Percentiles rank a stretch among this genome's conserved stretches.
These are phyloP conservation scores for Lecanoromycetidae sp. DNA, from an alignment of 2,329 filamentous ascomycete species.

Conservation along the genomic window DNA sequence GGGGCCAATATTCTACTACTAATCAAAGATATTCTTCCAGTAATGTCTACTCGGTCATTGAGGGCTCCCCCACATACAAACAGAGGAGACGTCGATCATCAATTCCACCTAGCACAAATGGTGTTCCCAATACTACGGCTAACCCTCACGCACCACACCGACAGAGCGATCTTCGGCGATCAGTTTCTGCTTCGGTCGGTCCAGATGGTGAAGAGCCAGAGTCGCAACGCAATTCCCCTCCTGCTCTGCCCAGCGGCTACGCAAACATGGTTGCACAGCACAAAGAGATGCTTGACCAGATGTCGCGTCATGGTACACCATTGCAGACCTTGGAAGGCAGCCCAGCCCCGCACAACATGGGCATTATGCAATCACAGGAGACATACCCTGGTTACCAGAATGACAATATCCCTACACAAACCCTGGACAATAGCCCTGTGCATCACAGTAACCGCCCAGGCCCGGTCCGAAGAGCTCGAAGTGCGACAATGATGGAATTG, in stretches of 20 bases:
- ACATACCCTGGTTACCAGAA: slow-evolving; percentile 53
- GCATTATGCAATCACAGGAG: slow-evolving; percentile 51
- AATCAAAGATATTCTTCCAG: slow-evolving; percentile 54
- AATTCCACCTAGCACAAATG: slow-evolving; percentile 68
- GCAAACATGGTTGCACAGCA: slow-evolving; percentile 60
- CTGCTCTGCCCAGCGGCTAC: slow-evolving; percentile 60
- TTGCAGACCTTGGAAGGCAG: slow-evolving; percentile 73
- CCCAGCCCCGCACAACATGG: slow-evolving; percentile 58
- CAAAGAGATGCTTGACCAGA: slow-evolving; percentile 61
- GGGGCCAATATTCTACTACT: slow-evolving; percentile 64
- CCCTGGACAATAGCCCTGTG: slow-evolving; percentile 42
- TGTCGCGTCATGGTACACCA: slow-evolving; percentile 86
- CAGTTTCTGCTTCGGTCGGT: slow-evolving; percentile 75
- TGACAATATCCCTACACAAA: slow-evolving; percentile 48
- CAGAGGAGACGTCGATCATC: slow-evolving; percentile 88
- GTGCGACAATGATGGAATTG: slow-evolving; percentile 91
- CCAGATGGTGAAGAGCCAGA: slow-evolving; percentile 76
- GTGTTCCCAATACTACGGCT: slow-evolving; percentile 41
- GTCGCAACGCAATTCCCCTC: slow-evolving; percentile 64
- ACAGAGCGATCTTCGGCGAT: slow-evolving; percentile 81
- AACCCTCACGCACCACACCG: slow-evolving; percentile 56
- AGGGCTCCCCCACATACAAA: slow-evolving; percentile 98
- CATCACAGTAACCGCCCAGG: slow-evolving; percentile 49
- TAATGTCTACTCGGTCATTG: slow-evolving; percentile 90
- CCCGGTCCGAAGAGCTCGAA: slow-evolving; percentile 78